A percentile compares a stretch with the other conserved stretches of the same genome.
Conservation (phyloP, 257 asterid species). For the Capsicum rhomboideum region DNA sequence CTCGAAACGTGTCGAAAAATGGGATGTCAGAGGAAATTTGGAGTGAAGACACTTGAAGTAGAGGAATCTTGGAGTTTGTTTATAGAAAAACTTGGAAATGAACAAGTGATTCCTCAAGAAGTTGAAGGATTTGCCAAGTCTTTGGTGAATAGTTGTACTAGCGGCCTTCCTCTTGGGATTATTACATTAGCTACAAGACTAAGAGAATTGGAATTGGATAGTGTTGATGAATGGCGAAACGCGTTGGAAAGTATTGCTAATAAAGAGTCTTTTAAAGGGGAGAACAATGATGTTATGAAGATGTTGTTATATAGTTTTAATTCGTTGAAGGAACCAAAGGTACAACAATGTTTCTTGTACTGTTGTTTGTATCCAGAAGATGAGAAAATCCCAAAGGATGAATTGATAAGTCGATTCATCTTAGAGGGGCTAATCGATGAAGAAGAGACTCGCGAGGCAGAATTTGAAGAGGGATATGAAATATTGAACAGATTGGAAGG, state of each 20-base stretch:
- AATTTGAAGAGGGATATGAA: constrained; percentile 21
- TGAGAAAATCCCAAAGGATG: constrained; percentile 9
- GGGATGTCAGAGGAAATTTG: neutral
- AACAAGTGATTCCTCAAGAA: neutral
- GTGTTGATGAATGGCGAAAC: neutral
- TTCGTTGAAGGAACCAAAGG: constrained; percentile 16
- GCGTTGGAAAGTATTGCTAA: neutral
- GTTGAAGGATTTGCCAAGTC: neutral
- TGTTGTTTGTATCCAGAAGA: constrained; percentile 30
- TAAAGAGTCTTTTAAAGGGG: neutral
- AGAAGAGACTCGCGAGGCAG: constrained; percentile 8
- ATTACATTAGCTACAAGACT: neutral
- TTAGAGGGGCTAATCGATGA: constrained; percentile 17
- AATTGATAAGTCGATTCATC: constrained; percentile 15
- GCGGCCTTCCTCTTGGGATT: neutral
- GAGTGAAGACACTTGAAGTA: neutral
- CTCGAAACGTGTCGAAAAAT: neutral
- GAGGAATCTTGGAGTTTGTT: constrained; percentile 8
- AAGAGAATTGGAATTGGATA: neutral
- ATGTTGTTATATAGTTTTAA: constrained; percentile 17
- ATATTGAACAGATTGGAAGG: constrained; percentile 22
- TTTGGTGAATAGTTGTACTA: neutral
- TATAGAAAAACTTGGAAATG: neutral
- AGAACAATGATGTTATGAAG: constrained; percentile 5
- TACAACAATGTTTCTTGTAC: constrained; percentile 14